Conservation (phyloP, 176 grass and related monocot species). For the Tillandsia leiboldiana region DNA sequence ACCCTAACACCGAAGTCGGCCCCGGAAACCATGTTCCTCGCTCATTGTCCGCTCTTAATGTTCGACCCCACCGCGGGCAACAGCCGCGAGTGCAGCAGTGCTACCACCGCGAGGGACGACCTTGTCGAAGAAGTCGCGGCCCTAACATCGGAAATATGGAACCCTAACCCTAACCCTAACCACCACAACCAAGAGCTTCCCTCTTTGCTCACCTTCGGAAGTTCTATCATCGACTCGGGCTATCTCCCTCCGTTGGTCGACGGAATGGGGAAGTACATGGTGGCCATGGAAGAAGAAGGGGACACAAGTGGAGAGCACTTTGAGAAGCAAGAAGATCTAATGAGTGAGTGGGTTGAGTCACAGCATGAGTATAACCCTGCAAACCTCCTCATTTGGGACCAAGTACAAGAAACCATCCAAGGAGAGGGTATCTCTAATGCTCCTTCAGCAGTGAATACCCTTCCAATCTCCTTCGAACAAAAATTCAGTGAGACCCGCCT, state of each 20-base stretch:
- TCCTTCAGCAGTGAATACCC: too few species aligned
- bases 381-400: not conserved
- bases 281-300: conserved; percentile 31
- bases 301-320: conserved; percentile 16
- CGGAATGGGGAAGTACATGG: conserved; percentile 31
- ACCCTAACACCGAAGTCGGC: conserved; percentile 23
- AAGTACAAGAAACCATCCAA: not conserved
- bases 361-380: not conserved
- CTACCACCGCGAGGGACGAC: conserved; percentile 9
- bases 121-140: conserved; percentile 1
- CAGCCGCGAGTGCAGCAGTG: conserved; percentile 24
- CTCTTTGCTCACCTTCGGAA: conserved; percentile 39
- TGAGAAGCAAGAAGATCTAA: conserved; percentile 17
- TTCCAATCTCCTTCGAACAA: too few species aligned
- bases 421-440: too few species aligned
- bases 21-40: conserved; percentile 15
- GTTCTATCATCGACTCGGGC: conserved; percentile 38
- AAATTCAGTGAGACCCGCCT: too few species aligned
- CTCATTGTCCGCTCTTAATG: conserved; percentile 67
- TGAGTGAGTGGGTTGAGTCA: not conserved
- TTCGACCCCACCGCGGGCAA: conserved; percentile 39
- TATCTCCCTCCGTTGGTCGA: conserved; percentile 68
- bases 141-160: conserved; percentile 9
- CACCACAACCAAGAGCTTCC: conserved; percentile 13
- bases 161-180: conserved; percentile 4